Evolutionary conservation across 352 stramenopile species (phyloP), one percentile per base, ranked within the genome.

Genomic region (Pythium folliculosum): DNA sequence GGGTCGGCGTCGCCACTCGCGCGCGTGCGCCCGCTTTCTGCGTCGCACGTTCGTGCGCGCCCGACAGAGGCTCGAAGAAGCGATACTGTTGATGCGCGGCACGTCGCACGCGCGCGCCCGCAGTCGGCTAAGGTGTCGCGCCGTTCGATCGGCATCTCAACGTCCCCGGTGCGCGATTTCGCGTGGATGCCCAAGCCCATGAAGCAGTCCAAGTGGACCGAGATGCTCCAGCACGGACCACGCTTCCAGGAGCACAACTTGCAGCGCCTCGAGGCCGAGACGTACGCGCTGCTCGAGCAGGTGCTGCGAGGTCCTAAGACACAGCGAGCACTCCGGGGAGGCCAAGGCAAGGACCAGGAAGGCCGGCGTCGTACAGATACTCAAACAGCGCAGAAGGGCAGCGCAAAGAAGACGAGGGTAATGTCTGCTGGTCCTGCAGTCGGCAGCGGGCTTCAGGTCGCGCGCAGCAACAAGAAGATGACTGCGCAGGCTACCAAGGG

Each of bases 191-290:
- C 63, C 6, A 9, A 17, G 22, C 30, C 30, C 0, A 62, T 69
- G 1, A 59, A 73, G 22, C 17, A 44, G 9, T 67, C 62, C 21
- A 74, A 74, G 22, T 71, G 68, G 68, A 71, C 62, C 21, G 63
- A 74, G 47, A 71, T 74, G 63, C 38, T 74, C 12, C 44, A 70
- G n/a, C 37, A 22, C 13, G 60, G 62, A 14, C 68, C 68, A 5
- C 14, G 16, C 13, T 74, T 74, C 43, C 43, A 71, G 21, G 49
- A 74, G 14, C 43, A 37, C 6, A 67, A 22, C n/a, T 37, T 74
- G 22, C 37, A 71, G 40, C 47, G 38, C 8, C 47, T 74, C 1
- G 68, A 74, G 47, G 52, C 32, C 25, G 68, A 74, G 53, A 74
- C 68, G n/a, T 63, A 67, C 40, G 54, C 53, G 21, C 27, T 73